Base-by-base conservation (phyloP, 306 rosid genomes). In the Prinsepia uniflora region DNA sequence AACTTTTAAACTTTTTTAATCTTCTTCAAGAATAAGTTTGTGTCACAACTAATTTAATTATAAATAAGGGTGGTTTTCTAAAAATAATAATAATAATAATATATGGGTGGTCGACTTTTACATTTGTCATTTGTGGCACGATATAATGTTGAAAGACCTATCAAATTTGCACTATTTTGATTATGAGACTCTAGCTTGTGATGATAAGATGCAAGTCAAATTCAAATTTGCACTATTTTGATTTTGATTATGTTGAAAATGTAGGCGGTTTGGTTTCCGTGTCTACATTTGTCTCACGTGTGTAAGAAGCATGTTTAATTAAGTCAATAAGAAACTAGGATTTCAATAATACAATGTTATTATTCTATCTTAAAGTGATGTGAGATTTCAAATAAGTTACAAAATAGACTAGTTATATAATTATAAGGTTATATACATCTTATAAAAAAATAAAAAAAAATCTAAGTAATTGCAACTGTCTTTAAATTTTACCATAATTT, bases 151-250 rank as follows among this genome's bases (percentile, higher is more conserved):
- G 0, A 22, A 61, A 46, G n/a, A 17, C 41, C 69, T 10, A 61
- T 72, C 22, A 46, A 59, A 19, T 72, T 72, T 72, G 60, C 49
- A 36, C 68, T 34, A 47, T 12, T 47, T 61, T 34, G 17, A 17
- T 59, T 24, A 22, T 55, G 57, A 55, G 1, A 55, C 8, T 55
- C 61, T n/a, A n/a, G n/a, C n/a, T 55, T 55, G 61, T 55, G 61
- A 12, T 55, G 36, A 2, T 30, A 30, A 30, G 36, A 30, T 30
- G 2, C 2, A 30, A 55, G 64, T 34, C 43, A 59, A 59, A 13
- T 59, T 59, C 17, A 4, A 34, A n/a, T n/a, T n/a, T n/a, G n/a
- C n/a, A n/a, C n/a, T n/a, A n/a, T n/a, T n/a, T n/a, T n/a, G n/a
- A n/a, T n/a, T n/a, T n/a, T n/a, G n/a, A n/a, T n/a, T n/a, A n/a